Base-by-base conservation (phyloP, 2,329 filamentous ascomycete species). In the Mariannaea elegans region DNA sequence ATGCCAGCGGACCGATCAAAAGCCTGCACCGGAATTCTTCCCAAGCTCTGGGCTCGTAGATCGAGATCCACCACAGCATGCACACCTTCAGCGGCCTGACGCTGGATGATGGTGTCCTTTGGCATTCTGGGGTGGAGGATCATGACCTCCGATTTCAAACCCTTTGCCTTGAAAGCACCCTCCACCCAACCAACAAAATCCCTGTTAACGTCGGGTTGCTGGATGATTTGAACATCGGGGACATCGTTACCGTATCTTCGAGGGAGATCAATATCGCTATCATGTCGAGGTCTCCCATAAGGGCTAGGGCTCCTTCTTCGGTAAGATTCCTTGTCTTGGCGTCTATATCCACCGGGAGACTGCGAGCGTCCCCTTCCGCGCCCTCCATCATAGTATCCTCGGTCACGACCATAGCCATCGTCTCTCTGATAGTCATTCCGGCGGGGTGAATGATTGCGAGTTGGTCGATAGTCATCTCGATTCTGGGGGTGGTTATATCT, bases 51-150 rank as follows among this genome's bases (percentile, higher is more conserved):
- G 19, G 92, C 86, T 44, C 83, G 81, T 49, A 87, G 81, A 61
- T 91, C 88, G 13, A 98, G 84, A 68, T 93, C 90, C 5, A 92
- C 88, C 13, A 97, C 91, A 8, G 91, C 94, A 50, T 92, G 85
- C 1, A 97, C 94, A 16, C 95, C 94, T 75, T 98, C 94, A 10
- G 94, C 80, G 34, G 96, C 91, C 73, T 97, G 93, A 51, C 91
- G 85, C 66, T 92, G 89, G 51, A 97, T 87, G n/a, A 97, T 88
- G 5, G 90, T 86, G 32, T 90, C 87, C 62, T 94, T 88, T 16
- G 91, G 86, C 44, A 96, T 87, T 19, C 91, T 87, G 27, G 92
- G 88, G 55, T 89, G 90, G 44, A 97, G 81, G 66, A 91, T 90
- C 77, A 97, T 89, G 18, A 93, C 88, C 69, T 96, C 91, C 13